Evolutionary conservation across 2,329 filamentous ascomycete genomes (phyloP), one percentile per base, ranked within the genome.

Genomic region (Neopestalotiopsis sp.): DNA sequence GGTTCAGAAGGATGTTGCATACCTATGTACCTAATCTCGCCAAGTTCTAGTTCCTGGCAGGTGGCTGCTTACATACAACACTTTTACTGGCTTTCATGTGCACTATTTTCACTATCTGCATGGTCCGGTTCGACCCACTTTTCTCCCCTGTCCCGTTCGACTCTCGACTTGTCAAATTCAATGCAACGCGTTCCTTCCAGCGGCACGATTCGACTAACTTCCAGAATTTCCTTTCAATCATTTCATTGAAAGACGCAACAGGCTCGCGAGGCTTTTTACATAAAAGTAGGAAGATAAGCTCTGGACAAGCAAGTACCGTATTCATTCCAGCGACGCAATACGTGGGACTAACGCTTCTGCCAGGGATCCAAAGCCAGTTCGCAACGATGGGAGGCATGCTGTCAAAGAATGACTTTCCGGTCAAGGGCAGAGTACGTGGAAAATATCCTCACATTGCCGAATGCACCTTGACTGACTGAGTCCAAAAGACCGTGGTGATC

Each of bases 401-500:
- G 5, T 69, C 71, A 3, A 67, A 61, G 20, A 91, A 91, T 72
- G 82, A 89, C 65, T 91, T 93, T 76, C 83, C 85, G 9, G 88
- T 92, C 7, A 84, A 90, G 71, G 89, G 89, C 59, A 86, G 85
- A 78, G 90, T 91, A 74, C 49, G 74, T 68, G 66, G 34, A 1
- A 38, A 38, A 38, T 10, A 1, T 76, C 67, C 49, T 17, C 34
- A 24, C 24, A 28, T 28, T 28, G 24, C 24, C 24, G 24, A 28
- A 28, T 28, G 24, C 24, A 28, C 24, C 24, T 28, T 53, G 86
- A 7, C 49, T 56, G 49, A n/a, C 20, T 49, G 13, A 56, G 17
- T 56, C 17, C 49, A 56, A 56, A 56, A 56, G 49, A 56, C 49
- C 49, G 49, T 91, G 9, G 78, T 93, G 56, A 84, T 94, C 67